Percentiles rank a stretch among this genome's conserved stretches.
These are phyloP conservation scores for Metschnikowia rubicola DNA, from an alignment of 805 yeast genomes.

Conservation along the genomic window DNA sequence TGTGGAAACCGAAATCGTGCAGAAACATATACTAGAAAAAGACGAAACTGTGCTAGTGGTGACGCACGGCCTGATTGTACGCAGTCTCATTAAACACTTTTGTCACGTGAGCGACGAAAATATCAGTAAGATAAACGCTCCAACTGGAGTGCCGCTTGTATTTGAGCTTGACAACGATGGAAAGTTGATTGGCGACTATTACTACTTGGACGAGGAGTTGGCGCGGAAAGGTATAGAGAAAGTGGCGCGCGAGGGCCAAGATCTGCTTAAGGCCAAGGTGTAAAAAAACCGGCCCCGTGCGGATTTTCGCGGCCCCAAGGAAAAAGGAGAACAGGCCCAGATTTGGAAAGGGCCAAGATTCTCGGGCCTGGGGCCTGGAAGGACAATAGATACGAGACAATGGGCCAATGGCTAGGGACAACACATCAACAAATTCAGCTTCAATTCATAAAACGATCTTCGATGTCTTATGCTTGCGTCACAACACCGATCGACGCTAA, in stretches of 20 bases:
- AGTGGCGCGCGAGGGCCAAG: conserved; percentile 20
- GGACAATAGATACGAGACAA: too few relatives aligned
- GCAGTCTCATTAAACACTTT: conserved; percentile 39
- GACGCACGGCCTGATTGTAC: conserved; percentile 42
- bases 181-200: conserved; percentile 25
- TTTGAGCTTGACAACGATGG: conserved; percentile 37
- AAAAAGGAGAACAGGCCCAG: too few relatives aligned
- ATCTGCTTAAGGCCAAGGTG: not conserved
- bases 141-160: conserved; percentile 44
- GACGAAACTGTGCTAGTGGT: conserved; percentile 35
- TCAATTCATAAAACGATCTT: too few relatives aligned
- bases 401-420: too few relatives aligned
- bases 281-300: not conserved
- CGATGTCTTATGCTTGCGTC: too few relatives aligned
- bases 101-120: conserved; percentile 34
- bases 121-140: conserved; percentile 39
- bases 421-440: too few relatives aligned
- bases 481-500: too few relatives aligned
- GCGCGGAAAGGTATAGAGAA: conserved; percentile 36
- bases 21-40: conserved; percentile 20
- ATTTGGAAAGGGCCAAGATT: too few relatives aligned
- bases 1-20: conserved; percentile 28
- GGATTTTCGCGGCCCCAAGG: too few relatives aligned
- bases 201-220: conserved; percentile 39
- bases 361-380: too few relatives aligned